Evolutionary conservation across 176 grass and related monocot species (phyloP), one percentile per base, ranked within the genome.

Genomic region (Canna indica): DNA sequence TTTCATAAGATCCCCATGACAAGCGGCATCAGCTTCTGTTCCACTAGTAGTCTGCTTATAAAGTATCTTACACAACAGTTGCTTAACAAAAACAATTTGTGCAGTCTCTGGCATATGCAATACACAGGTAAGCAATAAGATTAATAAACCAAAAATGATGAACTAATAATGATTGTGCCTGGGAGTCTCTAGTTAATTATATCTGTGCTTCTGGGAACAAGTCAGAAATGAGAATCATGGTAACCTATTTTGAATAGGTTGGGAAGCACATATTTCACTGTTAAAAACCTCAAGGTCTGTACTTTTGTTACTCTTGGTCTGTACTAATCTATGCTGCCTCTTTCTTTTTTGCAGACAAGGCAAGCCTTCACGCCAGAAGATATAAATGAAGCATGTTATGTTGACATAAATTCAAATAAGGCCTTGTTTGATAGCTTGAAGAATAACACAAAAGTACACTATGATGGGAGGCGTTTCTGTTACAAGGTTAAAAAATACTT

Each of bases 401-500:
- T 99, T 41, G 86, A 93, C 26, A 85, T 99, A 80, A 63, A 76
- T 27, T 73, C 80, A 47, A 99, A 93, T 47, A 83, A 92, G 48
- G 79, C 76, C 59, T 79, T 99, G 38, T 90, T 84, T 59, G 84
- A 99, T 44, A 99, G 86, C 64, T 69, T 99, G 65, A 90, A 75
- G 57, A 99, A 93, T 64, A 99, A 93, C 60, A 80, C 34, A 12
- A 93, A 99, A 85, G 89, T 99, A 61, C 16, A 61, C 20, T 99
- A 84, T 76, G 94, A 99, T 70, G 89, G 86, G 77, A 88, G 79
- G 22, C 69, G 80, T 44, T 99, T 90, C 61, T 88, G 86, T 25
- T 99, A 93, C 75, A 99, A 99, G 93, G 88, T 96, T 91, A 61
- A 11, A 4, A 60, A 57, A 35, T n/a, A n/a, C n/a, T n/a, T n/a